Conservation (phyloP, 2,329 filamentous ascomycete species). For the Penicillium sp. region DNA sequence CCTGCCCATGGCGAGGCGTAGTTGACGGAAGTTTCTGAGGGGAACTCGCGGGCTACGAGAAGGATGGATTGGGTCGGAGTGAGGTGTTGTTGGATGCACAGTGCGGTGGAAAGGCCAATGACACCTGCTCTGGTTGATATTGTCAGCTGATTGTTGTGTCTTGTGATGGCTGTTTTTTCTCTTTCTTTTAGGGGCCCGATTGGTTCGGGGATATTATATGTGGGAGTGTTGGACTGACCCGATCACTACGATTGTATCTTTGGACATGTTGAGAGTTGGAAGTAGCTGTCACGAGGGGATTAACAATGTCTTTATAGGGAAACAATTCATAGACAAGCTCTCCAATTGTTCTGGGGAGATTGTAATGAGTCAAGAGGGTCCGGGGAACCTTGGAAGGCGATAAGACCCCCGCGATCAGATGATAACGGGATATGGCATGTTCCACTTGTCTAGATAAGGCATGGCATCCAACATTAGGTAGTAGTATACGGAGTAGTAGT, state of each 20-base stretch:
- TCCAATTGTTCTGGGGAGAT: background rate
- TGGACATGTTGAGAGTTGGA: conserved; percentile 20
- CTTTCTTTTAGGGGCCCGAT: background rate
- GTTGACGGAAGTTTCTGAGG: conserved; percentile 41
- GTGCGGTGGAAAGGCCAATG: conserved; percentile 41
- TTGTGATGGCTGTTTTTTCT: background rate
- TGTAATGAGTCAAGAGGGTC: background rate
- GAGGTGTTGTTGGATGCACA: conserved; percentile 35
- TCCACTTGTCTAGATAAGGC: background rate
- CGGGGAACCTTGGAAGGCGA: conserved; percentile 9
- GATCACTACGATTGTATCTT: conserved; percentile 40
- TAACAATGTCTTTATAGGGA: background rate
- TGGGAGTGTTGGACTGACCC: conserved; percentile 27
- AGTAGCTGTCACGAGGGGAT: background rate
- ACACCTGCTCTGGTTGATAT: conserved; percentile 38
- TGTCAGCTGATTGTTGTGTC: conserved; percentile 6
- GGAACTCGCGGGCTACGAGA: conserved; percentile 44
- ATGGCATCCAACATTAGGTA: background rate
- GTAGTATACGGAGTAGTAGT: background rate
- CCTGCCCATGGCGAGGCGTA: conserved; percentile 51
- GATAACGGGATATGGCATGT: conserved; percentile 6
- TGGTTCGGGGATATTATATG: background rate
- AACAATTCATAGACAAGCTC: background rate
- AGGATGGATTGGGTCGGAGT: conserved; percentile 34
- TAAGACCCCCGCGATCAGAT: conserved; percentile 19